phyloP scores from a whole-genome alignment of 2,329 filamentous ascomycete species.

The Phyllosticta paracitricarpa region DNA sequence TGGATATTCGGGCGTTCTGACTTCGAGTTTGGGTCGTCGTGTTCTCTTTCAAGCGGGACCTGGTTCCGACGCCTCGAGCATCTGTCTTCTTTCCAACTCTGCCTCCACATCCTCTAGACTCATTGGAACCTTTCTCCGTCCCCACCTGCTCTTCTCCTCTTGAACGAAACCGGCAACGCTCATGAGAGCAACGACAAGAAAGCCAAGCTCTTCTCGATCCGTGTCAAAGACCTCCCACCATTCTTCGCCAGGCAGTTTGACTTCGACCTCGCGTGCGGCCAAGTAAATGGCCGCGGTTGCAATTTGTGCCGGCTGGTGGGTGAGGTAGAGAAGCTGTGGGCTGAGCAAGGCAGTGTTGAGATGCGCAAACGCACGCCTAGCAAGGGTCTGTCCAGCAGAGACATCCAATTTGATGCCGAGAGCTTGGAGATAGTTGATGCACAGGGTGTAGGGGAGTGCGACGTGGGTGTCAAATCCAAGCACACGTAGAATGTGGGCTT shows the following conservation, averaged over 20 bases:
- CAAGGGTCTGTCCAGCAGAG: constrained; percentile 41
- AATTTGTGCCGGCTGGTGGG: constrained; percentile 77
- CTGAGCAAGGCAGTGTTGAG: constrained; percentile 81
- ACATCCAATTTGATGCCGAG: constrained; percentile 53
- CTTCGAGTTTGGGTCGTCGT: not conserved
- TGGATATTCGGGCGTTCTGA: not conserved
- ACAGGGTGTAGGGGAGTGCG: constrained; percentile 73
- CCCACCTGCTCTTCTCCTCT: constrained; percentile 48
- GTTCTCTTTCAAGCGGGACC: not conserved
- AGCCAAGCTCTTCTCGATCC: constrained; percentile 87
- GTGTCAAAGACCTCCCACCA: constrained; percentile 99
- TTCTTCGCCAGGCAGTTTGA: constrained; percentile 69
- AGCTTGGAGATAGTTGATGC: constrained; percentile 85
- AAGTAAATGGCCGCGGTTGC: constrained; percentile 86
- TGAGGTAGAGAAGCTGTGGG: constrained; percentile 82
- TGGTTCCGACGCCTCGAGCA: constrained; percentile 17
- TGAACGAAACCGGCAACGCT: constrained; percentile 65
- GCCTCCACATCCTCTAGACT: constrained; percentile 47
- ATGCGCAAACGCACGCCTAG: constrained; percentile 59
- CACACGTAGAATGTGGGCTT: constrained; percentile 64
- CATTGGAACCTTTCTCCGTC: constrained; percentile 44
- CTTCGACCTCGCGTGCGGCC: constrained; percentile 65
- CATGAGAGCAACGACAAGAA: constrained; percentile 74
- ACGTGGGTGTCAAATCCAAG: constrained; percentile 79
- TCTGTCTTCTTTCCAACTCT: constrained; percentile 46